Base-by-base conservation (phyloP, 352 stramenopile species). In the Pythium sukuiense region DNA sequence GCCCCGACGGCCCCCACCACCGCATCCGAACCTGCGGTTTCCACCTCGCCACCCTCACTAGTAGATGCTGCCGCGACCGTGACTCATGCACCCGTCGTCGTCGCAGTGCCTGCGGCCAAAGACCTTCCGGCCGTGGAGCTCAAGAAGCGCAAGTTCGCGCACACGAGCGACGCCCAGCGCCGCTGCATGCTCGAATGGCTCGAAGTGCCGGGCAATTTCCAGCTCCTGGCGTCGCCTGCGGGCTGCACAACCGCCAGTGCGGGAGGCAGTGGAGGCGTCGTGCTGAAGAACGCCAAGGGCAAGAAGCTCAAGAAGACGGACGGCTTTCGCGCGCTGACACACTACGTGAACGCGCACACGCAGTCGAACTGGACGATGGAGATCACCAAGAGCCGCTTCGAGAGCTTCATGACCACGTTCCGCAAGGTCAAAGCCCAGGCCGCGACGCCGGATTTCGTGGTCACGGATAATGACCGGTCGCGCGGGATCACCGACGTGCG, bases 101-200 rank as follows among this genome's bases (percentile, higher is more conserved):
- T 13, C 37, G 37, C 37, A 16, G 13, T 13, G 37, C 37, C 37
- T 0, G 37, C 37, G 3, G 3, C 13, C 9, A 45, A 45, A 45
- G 37, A 45, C 9, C 37, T 18, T 0, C 37, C 13, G 18, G 16
- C 16, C 46, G 46, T 26, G 20, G 46, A 27, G 46, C 46, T 54
- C 46, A 77, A 71, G 63, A 71, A 64, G 46, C 76, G 77, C 63
- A 85, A 81, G 74, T 85, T 80, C 53, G 67, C 61, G 39, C 80
- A 80, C 70, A 85, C 80, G 61, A 89, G 64, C 5, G 66, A 76
- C 9, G 72, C 68, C 39, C 80, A 89, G 58, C 78, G 76, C 27
- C 59, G 74, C 62, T 63, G 55, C 48, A 72, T 89, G 61, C 61
- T 89, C n/a, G 67, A 85, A 55, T 89, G 77, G 77, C 74, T 89